Conservation (phyloP, 2,329 filamentous ascomycete species). For the Ascochyta clinopodiicola region DNA sequence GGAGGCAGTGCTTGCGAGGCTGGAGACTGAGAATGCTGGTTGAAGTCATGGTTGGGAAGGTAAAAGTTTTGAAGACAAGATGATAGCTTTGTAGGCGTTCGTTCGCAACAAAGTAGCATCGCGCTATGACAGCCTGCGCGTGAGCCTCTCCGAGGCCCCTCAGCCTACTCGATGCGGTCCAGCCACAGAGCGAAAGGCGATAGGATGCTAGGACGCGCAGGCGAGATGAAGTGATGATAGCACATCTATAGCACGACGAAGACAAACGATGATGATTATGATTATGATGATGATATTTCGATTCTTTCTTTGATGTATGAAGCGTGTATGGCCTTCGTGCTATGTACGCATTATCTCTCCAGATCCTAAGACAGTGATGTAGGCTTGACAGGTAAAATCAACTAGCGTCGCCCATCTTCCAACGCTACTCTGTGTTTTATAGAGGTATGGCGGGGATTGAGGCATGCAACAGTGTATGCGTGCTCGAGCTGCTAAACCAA, state of each 20-base stretch:
- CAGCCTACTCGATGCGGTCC: not conserved
- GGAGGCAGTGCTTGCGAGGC: constrained; percentile 36
- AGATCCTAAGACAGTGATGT: constrained; percentile 19
- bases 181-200: not conserved
- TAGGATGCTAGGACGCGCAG: not conserved
- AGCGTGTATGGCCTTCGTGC: constrained; percentile 7
- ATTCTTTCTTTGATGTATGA: constrained; percentile 8
- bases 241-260: not conserved
- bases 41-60: constrained; percentile 4
- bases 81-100: not conserved
- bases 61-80: not conserved
- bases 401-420: not conserved
- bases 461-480: not conserved
- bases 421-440: constrained; percentile 9
- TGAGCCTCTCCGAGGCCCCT: not conserved
- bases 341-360: constrained; percentile 24
- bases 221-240: not conserved
- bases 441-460: not conserved
- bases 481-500: not conserved
- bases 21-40: constrained; percentile 35
- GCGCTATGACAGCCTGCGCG: not conserved
- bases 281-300: not conserved
- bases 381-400: not conserved
- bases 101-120: not conserved
- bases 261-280: not conserved